Evolutionary conservation across 179 eudicot species (phyloP), one percentile per base, ranked within the genome.

Genomic region (Spinacia oleracea): DNA sequence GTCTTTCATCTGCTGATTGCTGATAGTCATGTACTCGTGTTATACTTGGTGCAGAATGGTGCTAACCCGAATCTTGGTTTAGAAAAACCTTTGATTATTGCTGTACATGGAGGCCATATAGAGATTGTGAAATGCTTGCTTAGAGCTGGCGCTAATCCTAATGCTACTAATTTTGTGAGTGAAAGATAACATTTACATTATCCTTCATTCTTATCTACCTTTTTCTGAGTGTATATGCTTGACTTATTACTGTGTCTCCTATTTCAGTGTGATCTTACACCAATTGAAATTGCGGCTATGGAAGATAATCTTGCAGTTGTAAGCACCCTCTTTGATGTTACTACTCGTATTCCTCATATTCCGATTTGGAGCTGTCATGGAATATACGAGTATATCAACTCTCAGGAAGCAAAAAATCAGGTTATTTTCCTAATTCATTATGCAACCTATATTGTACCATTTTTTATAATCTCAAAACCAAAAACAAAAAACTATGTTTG

Each of bases 81-180:
- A 55, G 48, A 59, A 51, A 80, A 68, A 6, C 83, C 83, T 12
- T 64, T 86, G 31, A 55, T 25, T 67, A 10, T 31, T 32, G 85
- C 85, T 16, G 80, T 79, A 25, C 1, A 34, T 32, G 34, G 23
- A 29, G 74, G 80, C 42, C 66, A 77, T 6, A 38, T 58, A 11
- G 83, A 81, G 21, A 70, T 64, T 45, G 38, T 79, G 59, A 66
- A 60, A 71, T 79, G 81, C 69, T 62, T 83, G 63, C 53, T 86
- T 6, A 70, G 70, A 16, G 84, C 79, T 64, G 85, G 85, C 34
- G 89, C 89, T 77, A 72, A 79, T 78, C 81, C 86, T 35, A 77
- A 83, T 56, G 51, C 23, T 14, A 51, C 70, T 1, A 32, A 81
- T 56, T 29, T 31, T 58, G 84, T 85, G 55, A 81, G 84, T 78